Percentiles rank a stretch among this genome's conserved stretches.
These are phyloP conservation scores for Sarocladiaceae sp. DNA, from an alignment of 2,329 filamentous ascomycete genomes.

Conservation along the genomic window DNA sequence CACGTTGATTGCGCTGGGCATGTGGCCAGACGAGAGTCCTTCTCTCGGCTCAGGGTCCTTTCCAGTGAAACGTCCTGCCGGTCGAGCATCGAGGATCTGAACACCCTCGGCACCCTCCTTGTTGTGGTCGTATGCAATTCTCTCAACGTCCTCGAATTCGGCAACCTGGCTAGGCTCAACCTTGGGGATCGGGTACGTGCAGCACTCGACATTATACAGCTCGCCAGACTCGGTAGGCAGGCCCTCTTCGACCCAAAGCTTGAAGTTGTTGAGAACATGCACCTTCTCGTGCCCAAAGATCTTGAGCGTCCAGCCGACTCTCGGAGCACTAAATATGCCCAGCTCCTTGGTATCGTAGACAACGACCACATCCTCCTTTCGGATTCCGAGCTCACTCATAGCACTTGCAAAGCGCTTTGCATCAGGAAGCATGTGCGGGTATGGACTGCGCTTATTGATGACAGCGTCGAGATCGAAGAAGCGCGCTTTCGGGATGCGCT, in stretches of 20 bases:
- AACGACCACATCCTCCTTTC: conserved; percentile 82
- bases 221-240: conserved; percentile 78
- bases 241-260: conserved; percentile 83
- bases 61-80: conserved; percentile 75
- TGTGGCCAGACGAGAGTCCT: conserved; percentile 84
- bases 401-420: conserved; percentile 77
- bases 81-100: conserved; percentile 85
- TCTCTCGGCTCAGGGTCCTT: conserved; percentile 80
- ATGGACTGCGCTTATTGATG: conserved; percentile 81
- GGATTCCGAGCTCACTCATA: conserved; percentile 85
- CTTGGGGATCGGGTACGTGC: conserved; percentile 60
- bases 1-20: conserved; percentile 81
- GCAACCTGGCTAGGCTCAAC: conserved; percentile 62
- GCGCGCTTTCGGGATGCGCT: conserved; percentile 81
- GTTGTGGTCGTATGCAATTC: conserved; percentile 69
- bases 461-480: conserved; percentile 97
- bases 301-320: conserved; percentile 89
- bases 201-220: conserved; percentile 62
- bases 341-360: conserved; percentile 91
- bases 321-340: conserved; percentile 89
- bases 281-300: conserved; percentile 87
- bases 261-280: conserved; percentile 93
- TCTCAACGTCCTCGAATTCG: conserved; percentile 76
- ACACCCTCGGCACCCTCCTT: conserved; percentile 81
- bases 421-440: conserved; percentile 93